phyloP scores from a whole-genome alignment of 495 filamentous ascomycete genomes.

The Penicillium herquei region DNA sequence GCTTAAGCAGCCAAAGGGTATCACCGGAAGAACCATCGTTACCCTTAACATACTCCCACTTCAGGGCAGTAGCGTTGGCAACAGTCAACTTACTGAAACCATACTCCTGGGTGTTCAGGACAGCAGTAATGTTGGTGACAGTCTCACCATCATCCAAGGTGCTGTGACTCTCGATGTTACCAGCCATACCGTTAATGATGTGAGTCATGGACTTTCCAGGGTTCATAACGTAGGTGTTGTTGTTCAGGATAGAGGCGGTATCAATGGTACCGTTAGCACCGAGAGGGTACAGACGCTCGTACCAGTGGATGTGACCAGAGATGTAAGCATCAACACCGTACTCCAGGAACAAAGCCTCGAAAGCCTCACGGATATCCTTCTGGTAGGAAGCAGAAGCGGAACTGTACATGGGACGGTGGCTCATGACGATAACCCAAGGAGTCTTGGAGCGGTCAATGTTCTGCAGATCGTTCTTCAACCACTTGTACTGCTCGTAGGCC shows the following conservation, averaged over 20 bases:
- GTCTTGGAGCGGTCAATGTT: constrained; percentile 48
- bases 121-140: constrained; percentile 41
- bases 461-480: constrained; percentile 47
- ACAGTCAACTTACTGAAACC: constrained; percentile 51
- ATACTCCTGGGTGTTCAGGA: constrained; percentile 46
- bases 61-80: constrained; percentile 38
- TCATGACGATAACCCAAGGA: constrained; percentile 55
- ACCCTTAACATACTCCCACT: constrained; percentile 47
- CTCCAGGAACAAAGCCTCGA: constrained; percentile 53
- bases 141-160: constrained; percentile 31
- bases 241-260: constrained; percentile 34
- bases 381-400: constrained; percentile 39
- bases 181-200: constrained; percentile 47
- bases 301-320: constrained; percentile 59
- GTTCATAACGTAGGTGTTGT: constrained; percentile 43
- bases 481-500: constrained; percentile 48
- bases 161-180: constrained; percentile 46
- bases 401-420: constrained; percentile 59
- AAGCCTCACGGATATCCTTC: constrained; percentile 45
- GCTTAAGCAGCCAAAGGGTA: constrained; percentile 28
- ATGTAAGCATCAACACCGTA: constrained; percentile 58
- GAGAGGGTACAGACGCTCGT: constrained; percentile 46
- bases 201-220: constrained; percentile 47
- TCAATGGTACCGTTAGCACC: constrained; percentile 34
- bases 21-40: constrained; percentile 43